These are phyloP conservation scores for Reticulomyxa filosa DNA, from an alignment of 78 protist species.

Conservation along the genomic window DNA sequence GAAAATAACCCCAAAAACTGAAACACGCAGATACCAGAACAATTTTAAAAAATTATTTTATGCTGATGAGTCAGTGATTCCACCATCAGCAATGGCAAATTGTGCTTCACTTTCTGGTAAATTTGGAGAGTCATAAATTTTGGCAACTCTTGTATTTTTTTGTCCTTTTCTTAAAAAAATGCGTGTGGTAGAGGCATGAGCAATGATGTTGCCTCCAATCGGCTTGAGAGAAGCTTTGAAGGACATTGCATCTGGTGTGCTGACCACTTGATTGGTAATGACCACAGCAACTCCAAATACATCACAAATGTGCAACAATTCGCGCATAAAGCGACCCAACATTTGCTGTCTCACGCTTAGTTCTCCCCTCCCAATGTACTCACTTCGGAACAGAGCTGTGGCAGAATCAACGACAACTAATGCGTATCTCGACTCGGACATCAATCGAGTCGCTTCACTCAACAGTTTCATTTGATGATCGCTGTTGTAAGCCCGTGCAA, in stretches of 20 bases:
- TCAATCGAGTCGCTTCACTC: constrained; percentile 82
- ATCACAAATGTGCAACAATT: constrained; percentile 74
- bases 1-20: too few species aligned
- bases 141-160: constrained; percentile 86
- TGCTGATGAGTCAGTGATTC: too few species aligned
- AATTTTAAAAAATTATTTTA: too few species aligned
- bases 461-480: constrained; percentile 60
- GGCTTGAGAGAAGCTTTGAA: constrained; percentile 61
- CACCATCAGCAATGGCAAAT: constrained; percentile 2
- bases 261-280: constrained; percentile 95
- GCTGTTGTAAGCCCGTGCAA: constrained; percentile 49
- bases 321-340: constrained; percentile 73
- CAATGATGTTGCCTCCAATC: constrained; percentile 95
- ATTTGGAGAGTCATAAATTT: constrained; percentile 87
- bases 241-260: constrained; percentile 27
- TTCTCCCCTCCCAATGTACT: constrained; percentile 9
- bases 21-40: too few species aligned
- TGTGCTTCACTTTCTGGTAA: constrained; percentile 41
- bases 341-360: constrained; percentile 56
- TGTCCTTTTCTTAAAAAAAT: constrained; percentile 76
- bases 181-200: constrained; percentile 95
- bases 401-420: constrained; percentile 10
- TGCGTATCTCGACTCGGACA: constrained; percentile 68
- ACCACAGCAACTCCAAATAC: constrained; percentile 93
- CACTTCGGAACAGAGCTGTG: constrained; percentile 4